Conservation (phyloP, 345 rosid species). For the Gynandropsis gynandra region DNA sequence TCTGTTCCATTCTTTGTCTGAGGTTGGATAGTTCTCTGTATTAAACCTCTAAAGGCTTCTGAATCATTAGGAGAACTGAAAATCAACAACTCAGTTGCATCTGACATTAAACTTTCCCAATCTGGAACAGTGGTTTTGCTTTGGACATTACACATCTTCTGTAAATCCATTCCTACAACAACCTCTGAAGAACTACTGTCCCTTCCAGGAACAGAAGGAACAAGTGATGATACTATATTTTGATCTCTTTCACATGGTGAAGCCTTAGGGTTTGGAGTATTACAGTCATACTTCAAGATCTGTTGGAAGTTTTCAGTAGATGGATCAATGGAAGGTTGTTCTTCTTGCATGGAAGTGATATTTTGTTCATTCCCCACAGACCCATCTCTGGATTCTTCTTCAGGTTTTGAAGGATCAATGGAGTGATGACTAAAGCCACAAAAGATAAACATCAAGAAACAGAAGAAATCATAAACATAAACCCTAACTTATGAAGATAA, state of each 20-base stretch:
- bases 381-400: constrained; percentile 27
- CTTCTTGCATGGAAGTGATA: constrained; percentile 27
- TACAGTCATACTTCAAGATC: constrained; percentile 39
- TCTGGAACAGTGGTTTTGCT: constrained; percentile 39
- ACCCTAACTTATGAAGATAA: neutral
- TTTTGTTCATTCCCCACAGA: constrained; percentile 20
- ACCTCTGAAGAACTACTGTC: constrained; percentile 29
- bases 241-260: constrained; percentile 15
- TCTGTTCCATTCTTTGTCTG: constrained; percentile 14
- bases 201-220: constrained; percentile 29
- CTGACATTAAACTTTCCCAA: constrained; percentile 52
- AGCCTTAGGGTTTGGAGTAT: constrained; percentile 37
- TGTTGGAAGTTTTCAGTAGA: constrained; percentile 29
- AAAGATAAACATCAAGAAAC: neutral
- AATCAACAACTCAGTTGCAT: constrained; percentile 40
- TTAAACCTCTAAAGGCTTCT: constrained; percentile 56
- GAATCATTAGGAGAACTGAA: constrained; percentile 64
- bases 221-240: constrained; percentile 29
- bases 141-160: constrained; percentile 26
- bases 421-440: constrained; percentile 31
- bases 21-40: constrained; percentile 50
- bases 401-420: constrained; percentile 32
- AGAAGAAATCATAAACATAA: neutral
- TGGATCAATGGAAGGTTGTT: constrained; percentile 38
- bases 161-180: constrained; percentile 21